Evolutionary conservation across 2,329 filamentous ascomycete genomes (phyloP).

Genomic region (Fusarium equiseti): DNA sequence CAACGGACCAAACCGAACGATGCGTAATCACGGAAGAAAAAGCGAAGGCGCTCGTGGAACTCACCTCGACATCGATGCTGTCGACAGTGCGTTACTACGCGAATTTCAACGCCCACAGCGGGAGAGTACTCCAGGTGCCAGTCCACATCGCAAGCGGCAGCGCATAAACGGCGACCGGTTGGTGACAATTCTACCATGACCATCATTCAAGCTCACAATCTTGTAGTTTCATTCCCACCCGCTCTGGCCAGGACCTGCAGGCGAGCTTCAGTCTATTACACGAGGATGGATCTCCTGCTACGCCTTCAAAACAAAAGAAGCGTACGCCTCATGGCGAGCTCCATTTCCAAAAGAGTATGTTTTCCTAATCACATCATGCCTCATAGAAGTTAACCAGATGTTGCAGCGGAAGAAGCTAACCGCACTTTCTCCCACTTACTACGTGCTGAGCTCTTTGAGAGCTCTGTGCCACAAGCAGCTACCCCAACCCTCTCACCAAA

Average conservation of each 20-base stretch:
- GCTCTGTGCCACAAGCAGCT: conserved; percentile 84
- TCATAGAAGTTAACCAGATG: conserved; percentile 21
- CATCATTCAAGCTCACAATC: conserved; percentile 39
- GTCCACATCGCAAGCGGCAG: conserved; percentile 70
- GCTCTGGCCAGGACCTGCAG: conserved; percentile 91
- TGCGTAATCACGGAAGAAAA: conserved; percentile 53
- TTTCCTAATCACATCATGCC: not conserved
- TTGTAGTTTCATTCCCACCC: conserved; percentile 90
- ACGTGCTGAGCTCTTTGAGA: conserved; percentile 92
- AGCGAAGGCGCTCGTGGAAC: conserved; percentile 54
- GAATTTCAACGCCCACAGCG: conserved; percentile 64
- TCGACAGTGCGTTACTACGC: conserved; percentile 64
- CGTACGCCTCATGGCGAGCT: conserved; percentile 89
- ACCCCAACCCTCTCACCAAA: conserved; percentile 73
- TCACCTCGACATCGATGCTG: conserved; percentile 61
- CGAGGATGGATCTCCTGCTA: conserved; percentile 92
- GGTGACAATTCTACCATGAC: conserved; percentile 24
- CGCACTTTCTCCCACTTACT: conserved; percentile 89
- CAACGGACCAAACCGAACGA: conserved; percentile 48
- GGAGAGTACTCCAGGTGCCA: conserved; percentile 65
- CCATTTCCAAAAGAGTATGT: conserved; percentile 90
- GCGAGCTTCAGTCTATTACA: conserved; percentile 93
- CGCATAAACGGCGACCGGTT: conserved; percentile 73
- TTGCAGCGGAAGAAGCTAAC: conserved; percentile 88
- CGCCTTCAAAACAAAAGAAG: conserved; percentile 86